Evolutionary conservation across 148 eudicot species (phyloP).

Genomic region (Polygonum aviculare): DNA sequence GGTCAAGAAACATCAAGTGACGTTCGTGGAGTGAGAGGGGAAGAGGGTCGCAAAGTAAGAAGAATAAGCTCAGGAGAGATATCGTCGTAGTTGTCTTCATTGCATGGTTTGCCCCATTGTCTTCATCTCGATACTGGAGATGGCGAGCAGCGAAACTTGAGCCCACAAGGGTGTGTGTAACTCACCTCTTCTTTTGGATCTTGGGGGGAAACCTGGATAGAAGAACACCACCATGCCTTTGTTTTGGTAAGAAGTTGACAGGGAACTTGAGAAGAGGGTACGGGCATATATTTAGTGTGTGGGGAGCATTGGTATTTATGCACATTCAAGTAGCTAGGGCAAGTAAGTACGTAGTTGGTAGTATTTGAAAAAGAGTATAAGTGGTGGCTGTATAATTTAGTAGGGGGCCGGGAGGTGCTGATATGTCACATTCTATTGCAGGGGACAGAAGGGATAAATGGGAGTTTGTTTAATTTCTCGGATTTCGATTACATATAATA

Average conservation of each 20-base stretch:
- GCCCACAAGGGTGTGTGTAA: background rate
- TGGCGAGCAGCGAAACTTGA: background rate
- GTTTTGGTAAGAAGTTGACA: background rate
- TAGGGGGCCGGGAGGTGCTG: constrained; percentile 25
- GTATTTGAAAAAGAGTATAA: constrained; percentile 22
- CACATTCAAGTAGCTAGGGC: background rate
- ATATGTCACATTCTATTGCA: constrained; percentile 48
- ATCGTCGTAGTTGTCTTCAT: constrained; percentile 32
- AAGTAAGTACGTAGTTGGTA: background rate
- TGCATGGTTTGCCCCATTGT: background rate
- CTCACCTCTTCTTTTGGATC: constrained; percentile 13
- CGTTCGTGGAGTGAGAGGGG: constrained; percentile 14
- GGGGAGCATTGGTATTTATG: constrained; percentile 19
- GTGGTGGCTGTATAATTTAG: constrained; percentile 19
- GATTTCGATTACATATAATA: constrained; percentile 17
- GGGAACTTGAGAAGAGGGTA: background rate
- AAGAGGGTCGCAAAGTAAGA: constrained; percentile 5
- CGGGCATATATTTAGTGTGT: background rate
- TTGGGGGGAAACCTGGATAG: constrained; percentile 21
- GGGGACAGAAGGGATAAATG: constrained; percentile 40
- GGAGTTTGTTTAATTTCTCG: constrained; percentile 53
- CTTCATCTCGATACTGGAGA: background rate
- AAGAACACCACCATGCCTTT: constrained; percentile 12
- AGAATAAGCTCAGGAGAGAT: constrained; percentile 73
- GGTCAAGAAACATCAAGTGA: constrained; percentile 65